Percentiles rank a stretch among this genome's conserved stretches.
Conservation (phyloP, 2,329 filamentous ascomycete genomes). For the Fusarium praegraminearum region DNA sequence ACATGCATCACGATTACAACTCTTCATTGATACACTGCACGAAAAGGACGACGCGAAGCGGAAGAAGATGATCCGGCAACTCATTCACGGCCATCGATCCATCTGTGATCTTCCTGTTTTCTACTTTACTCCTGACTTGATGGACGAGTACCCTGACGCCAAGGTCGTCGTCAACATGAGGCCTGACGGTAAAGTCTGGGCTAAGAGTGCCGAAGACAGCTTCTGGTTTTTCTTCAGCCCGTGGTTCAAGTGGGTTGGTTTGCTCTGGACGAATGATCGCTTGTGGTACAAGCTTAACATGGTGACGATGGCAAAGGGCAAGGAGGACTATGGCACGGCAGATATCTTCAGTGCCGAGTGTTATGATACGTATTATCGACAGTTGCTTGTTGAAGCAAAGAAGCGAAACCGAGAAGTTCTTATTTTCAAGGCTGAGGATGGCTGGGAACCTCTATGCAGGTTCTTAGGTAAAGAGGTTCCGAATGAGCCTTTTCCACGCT, state of each 20-base stretch:
- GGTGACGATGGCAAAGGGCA: neutral
- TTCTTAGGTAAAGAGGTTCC: conserved; percentile 47
- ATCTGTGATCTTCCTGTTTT: conserved; percentile 50
- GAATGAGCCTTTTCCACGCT: conserved; percentile 23
- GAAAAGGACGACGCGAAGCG: conserved; percentile 47
- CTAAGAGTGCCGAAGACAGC: conserved; percentile 43
- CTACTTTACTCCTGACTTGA: conserved; percentile 52
- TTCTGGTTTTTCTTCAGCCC: conserved; percentile 49
- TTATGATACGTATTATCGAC: conserved; percentile 38
- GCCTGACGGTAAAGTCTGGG: conserved; percentile 45
- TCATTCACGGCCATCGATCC: conserved; percentile 50
- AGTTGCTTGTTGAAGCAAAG: conserved; percentile 48
- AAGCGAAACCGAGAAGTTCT: conserved; percentile 47
- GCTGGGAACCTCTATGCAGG: conserved; percentile 59
- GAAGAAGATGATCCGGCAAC: conserved; percentile 47
- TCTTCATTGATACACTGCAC: conserved; percentile 46
- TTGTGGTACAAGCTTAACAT: conserved; percentile 46
- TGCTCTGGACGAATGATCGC: conserved; percentile 48
- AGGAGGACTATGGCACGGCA: neutral
- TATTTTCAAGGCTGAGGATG: conserved; percentile 51
- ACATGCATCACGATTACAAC: conserved; percentile 38
- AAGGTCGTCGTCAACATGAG: conserved; percentile 51
- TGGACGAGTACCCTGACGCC: conserved; percentile 55
- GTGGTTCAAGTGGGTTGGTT: conserved; percentile 43
- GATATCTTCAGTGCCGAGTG: neutral